Evolutionary conservation across 345 rosid genomes (phyloP).

Genomic region (Euclidium syriacum): DNA sequence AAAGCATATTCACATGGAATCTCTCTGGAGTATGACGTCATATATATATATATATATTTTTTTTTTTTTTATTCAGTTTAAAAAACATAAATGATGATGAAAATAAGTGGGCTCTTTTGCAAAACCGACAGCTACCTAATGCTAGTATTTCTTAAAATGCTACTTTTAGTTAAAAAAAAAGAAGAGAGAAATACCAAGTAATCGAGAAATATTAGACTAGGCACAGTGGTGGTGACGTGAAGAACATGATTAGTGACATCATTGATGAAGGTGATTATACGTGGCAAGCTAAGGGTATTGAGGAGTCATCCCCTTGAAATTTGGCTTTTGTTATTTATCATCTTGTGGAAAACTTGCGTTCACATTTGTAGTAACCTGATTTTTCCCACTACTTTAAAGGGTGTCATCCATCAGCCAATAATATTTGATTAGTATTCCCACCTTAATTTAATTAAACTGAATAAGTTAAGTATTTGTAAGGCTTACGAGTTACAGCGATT

Average conservation of each 20-base stretch:
- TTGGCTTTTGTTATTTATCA: background rate
- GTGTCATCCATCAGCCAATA: conserved; percentile 12
- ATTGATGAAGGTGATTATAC: conserved; percentile 8
- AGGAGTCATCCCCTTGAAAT: background rate
- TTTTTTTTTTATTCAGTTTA: no score
- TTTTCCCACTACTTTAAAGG: background rate
- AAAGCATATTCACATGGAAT: no score
- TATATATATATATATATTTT: background rate
- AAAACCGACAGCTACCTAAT: background rate
- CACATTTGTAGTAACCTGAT: conserved; percentile 7
- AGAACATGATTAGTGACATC: conserved; percentile 12
- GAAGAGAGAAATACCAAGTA: background rate
- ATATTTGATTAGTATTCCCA: background rate
- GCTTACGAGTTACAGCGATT: background rate
- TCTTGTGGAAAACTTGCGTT: background rate
- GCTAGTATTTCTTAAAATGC: background rate
- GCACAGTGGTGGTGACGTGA: background rate
- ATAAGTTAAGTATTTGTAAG: background rate
- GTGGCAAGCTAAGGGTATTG: background rate
- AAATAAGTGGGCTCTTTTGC: background rate
- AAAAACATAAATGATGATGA: background rate
- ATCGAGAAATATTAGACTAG: background rate
- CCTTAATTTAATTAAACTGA: background rate
- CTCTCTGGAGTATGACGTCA: background rate
- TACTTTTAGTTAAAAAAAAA: background rate